Evolutionary conservation across 306 rosid genomes (phyloP).

Genomic region (Fragaria iinumae): DNA sequence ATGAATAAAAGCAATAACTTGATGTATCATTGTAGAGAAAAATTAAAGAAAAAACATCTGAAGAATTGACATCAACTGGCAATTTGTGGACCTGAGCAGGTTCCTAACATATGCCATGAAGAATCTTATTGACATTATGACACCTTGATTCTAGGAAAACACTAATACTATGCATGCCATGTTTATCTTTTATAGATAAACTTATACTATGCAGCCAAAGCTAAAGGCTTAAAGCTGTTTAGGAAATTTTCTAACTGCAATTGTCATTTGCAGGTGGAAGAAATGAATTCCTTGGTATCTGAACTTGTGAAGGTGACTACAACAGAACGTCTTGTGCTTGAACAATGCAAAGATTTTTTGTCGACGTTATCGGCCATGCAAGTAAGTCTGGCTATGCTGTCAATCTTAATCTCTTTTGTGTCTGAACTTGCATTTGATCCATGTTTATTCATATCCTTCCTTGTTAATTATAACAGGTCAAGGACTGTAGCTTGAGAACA

Average conservation of each 20-base stretch:
- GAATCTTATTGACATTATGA: neutral
- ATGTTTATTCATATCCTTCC: conserved; percentile 19
- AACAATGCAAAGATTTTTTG: conserved; percentile 77
- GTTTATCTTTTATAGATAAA: neutral
- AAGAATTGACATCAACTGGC: neutral
- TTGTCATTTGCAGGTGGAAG: conserved; percentile 65
- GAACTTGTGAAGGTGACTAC: conserved; percentile 78
- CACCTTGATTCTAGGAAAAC: neutral
- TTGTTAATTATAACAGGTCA: conserved; percentile 45
- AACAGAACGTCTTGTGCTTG: conserved; percentile 69
- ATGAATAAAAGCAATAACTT: neutral
- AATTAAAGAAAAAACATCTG: neutral
- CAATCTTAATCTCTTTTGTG: neutral
- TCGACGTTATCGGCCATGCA: conserved; percentile 74
- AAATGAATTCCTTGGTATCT: conserved; percentile 68
- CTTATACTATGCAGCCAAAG: neutral
- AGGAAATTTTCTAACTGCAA: conserved; percentile 25
- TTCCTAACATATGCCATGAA: neutral
- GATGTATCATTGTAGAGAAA: neutral
- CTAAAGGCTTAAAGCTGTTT: neutral
- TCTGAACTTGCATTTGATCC: conserved; percentile 12
- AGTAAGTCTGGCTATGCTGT: conserved; percentile 39
- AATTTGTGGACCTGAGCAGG: neutral
- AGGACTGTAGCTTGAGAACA: conserved; percentile 87
- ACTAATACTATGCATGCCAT: neutral